A percentile compares a stretch with the other conserved stretches of the same genome.
These are phyloP conservation scores for Hamamelis virginiana DNA, from an alignment of 164 flowering plant genomes.

Conservation along the genomic window DNA sequence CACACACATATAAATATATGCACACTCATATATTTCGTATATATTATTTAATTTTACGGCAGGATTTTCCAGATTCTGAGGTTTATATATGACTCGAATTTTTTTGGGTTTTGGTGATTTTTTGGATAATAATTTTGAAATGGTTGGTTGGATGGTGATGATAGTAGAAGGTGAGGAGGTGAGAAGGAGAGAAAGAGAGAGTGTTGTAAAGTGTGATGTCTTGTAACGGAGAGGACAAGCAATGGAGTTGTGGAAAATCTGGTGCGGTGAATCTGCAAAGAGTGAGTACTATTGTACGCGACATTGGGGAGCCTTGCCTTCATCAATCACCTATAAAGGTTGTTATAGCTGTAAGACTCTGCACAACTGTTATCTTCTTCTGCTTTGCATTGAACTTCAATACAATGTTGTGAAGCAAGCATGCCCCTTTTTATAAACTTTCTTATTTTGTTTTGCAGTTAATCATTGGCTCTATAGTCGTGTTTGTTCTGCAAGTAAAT, in stretches of 20 bases:
- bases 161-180: not conserved
- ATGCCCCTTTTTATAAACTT: not conserved
- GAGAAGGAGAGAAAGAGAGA: not conserved
- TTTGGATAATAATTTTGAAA: not conserved
- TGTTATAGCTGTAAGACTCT: slow-evolving; percentile 34
- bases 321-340: slow-evolving; percentile 72
- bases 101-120: not conserved
- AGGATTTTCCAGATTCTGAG: not conserved
- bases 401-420: not conserved
- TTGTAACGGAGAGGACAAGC: slow-evolving; percentile 48
- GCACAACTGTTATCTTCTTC: not conserved
- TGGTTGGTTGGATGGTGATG: not conserved
- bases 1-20: not conserved
- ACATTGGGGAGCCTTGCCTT: slow-evolving; percentile 81
- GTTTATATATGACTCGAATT: not conserved
- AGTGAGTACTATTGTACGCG: slow-evolving; percentile 66
- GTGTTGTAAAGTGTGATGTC: slow-evolving; percentile 37
- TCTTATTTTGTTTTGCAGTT: not conserved
- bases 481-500: not conserved
- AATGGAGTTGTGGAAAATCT: slow-evolving; percentile 69
- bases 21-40: too few relatives aligned
- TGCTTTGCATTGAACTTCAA: not conserved
- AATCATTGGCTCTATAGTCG: not conserved
- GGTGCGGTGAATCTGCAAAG: slow-evolving; percentile 48
- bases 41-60: too few relatives aligned